phyloP scores from a whole-genome alignment of 257 asterid species.

The Solanum sparsipilum region DNA sequence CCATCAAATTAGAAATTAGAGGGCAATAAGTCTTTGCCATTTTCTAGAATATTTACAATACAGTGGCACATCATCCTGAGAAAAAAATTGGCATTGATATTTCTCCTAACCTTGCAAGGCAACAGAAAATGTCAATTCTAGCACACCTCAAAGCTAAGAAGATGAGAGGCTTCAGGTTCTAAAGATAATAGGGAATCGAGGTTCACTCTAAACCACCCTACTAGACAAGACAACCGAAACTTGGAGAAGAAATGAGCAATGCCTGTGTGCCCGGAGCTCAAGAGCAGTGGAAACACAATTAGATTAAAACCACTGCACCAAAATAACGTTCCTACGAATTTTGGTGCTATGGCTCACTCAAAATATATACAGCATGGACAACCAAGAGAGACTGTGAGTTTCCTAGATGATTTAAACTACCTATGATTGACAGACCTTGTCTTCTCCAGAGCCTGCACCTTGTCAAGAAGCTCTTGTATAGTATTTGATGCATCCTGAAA shows the following conservation, averaged over 20 bases:
- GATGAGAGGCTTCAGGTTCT: background rate
- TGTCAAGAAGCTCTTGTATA: constrained; percentile 48
- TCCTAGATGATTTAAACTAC: background rate
- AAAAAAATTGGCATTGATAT: background rate
- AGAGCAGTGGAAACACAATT: background rate
- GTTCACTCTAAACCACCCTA: background rate
- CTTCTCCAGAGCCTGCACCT: constrained; percentile 29
- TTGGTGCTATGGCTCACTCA: background rate
- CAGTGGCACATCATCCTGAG: background rate
- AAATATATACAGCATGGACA: background rate
- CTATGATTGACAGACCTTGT: constrained; percentile 4
- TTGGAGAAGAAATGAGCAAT: background rate
- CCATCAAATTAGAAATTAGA: background rate
- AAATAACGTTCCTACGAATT: background rate
- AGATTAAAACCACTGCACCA: background rate
- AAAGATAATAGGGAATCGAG: background rate
- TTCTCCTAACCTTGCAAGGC: background rate
- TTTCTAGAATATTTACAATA: background rate
- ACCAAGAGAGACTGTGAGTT: background rate
- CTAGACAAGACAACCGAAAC: background rate
- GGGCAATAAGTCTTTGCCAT: background rate
- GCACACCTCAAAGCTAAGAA: background rate
- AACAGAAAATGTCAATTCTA: background rate
- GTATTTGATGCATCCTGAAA: constrained; percentile 61
- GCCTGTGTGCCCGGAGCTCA: background rate